phyloP scores from a whole-genome alignment of 176 grass and related monocot genomes.

The Rhynchospora breviuscula region DNA sequence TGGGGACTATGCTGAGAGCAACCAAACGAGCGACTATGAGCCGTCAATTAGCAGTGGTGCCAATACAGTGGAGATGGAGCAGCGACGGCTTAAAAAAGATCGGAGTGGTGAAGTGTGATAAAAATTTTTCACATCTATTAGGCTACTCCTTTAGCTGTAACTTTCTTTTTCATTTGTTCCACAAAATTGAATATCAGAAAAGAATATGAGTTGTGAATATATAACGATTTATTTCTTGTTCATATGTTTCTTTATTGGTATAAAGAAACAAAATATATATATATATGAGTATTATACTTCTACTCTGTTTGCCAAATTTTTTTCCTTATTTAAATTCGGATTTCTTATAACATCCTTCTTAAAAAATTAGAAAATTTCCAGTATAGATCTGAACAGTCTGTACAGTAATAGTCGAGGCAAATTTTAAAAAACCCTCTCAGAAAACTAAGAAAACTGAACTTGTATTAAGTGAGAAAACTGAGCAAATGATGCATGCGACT shows the following conservation, averaged over 20 bases:
- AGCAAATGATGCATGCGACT: too few relatives aligned
- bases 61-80: slow-evolving; percentile 36
- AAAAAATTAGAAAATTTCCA: too few relatives aligned
- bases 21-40: slow-evolving; percentile 53
- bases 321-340: not conserved
- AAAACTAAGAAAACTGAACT: too few relatives aligned
- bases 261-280: too few relatives aligned
- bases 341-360: too few relatives aligned
- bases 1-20: slow-evolving; percentile 49
- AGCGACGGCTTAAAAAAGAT: not conserved
- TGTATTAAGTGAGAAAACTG: too few relatives aligned
- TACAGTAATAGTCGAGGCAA: too few relatives aligned
- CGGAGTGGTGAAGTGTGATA: not conserved
- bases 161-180: not conserved
- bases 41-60: slow-evolving; percentile 28
- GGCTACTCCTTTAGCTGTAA: not conserved
- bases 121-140: not conserved
- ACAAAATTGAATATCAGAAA: slow-evolving; percentile 28
- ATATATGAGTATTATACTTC: not conserved
- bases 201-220: slow-evolving; percentile 15
- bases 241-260: not conserved
- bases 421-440: too few relatives aligned
- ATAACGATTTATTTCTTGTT: slow-evolving; percentile 4
- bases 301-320: not conserved
- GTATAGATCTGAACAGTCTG: too few relatives aligned